phyloP scores from a whole-genome alignment of 2,329 filamentous ascomycete genomes.

The Didymella lethalis region DNA sequence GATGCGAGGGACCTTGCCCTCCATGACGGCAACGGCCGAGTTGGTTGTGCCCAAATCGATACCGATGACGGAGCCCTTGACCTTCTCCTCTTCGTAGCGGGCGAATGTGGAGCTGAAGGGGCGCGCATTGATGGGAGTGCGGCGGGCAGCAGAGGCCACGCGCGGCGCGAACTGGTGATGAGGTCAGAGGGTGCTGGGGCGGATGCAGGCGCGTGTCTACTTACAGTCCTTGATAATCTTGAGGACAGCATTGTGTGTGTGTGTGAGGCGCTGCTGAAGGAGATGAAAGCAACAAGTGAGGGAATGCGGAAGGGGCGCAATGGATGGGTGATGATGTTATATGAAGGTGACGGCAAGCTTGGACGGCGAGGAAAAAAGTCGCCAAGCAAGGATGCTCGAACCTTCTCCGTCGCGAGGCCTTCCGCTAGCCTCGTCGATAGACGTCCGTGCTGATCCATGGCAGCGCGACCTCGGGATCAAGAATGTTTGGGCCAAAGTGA shows the following conservation, averaged over 20 bases:
- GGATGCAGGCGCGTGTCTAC: slow-evolving; percentile 23
- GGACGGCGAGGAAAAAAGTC: slow-evolving; percentile 34
- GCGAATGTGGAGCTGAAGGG: slow-evolving; percentile 77
- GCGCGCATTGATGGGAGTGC: slow-evolving; percentile 70
- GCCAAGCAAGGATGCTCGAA: slow-evolving; percentile 2
- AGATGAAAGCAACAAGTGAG: slow-evolving; percentile 41
- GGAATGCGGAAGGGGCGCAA: slow-evolving; percentile 31
- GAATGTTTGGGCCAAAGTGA: neutral
- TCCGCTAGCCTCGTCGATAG: neutral
- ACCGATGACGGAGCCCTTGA: slow-evolving; percentile 95
- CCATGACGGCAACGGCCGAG: slow-evolving; percentile 96
- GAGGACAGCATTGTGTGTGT: slow-evolving; percentile 51
- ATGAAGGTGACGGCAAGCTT: slow-evolving; percentile 42
- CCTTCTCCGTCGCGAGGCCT: slow-evolving; percentile 14
- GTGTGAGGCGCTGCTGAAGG: slow-evolving; percentile 40
- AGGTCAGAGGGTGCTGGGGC: slow-evolving; percentile 35
- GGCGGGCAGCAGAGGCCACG: slow-evolving; percentile 72
- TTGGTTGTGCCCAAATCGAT: slow-evolving; percentile 98
- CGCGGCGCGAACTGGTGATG: slow-evolving; percentile 68
- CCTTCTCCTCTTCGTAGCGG: slow-evolving; percentile 78
- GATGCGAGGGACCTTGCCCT: slow-evolving; percentile 93
- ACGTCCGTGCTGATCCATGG: slow-evolving; percentile 25
- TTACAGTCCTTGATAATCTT: slow-evolving; percentile 53
- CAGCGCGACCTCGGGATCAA: neutral
- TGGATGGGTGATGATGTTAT: slow-evolving; percentile 32